Conservation (phyloP, 2,329 filamentous ascomycete species). For the Pochonia chlamydosporia region DNA sequence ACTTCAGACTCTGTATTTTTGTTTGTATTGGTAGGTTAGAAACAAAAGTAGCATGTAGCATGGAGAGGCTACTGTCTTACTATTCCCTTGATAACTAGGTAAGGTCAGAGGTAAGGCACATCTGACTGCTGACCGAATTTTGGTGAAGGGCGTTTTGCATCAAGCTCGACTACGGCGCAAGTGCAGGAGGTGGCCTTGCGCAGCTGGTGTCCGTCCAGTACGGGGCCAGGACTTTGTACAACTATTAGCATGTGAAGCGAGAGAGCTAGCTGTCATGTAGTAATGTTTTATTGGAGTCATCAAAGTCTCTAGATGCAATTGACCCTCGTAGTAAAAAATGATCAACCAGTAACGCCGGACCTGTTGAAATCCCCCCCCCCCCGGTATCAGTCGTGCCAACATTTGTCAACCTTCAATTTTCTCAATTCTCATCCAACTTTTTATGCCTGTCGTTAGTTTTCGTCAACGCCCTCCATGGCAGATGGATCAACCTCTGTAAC, state of each 20-base stretch:
- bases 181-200: too few species aligned
- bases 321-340: too few species aligned
- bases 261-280: background rate
- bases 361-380: constrained; percentile 23
- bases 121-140: constrained; percentile 27
- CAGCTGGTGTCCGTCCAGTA: background rate
- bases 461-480: constrained; percentile 32
- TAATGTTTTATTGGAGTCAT: constrained; percentile 13
- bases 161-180: background rate
- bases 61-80: constrained; percentile 2
- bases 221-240: background rate
- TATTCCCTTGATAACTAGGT: constrained; percentile 28
- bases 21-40: constrained; percentile 12
- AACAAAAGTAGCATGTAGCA: constrained; percentile 7
- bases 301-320: constrained; percentile 14
- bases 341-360: constrained; percentile 30
- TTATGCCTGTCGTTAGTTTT: constrained; percentile 12
- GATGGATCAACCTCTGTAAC: constrained; percentile 49
- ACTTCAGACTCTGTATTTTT: constrained; percentile 1
- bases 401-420: constrained; percentile 7
- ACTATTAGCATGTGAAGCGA: background rate
- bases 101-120: constrained; percentile 52
- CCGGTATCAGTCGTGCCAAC: constrained; percentile 29
- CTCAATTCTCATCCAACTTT: background rate
- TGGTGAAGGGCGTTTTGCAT: background rate